Conservation (phyloP, 2,329 filamentous ascomycete genomes). For the Pseudogymnoascus sp. region DNA sequence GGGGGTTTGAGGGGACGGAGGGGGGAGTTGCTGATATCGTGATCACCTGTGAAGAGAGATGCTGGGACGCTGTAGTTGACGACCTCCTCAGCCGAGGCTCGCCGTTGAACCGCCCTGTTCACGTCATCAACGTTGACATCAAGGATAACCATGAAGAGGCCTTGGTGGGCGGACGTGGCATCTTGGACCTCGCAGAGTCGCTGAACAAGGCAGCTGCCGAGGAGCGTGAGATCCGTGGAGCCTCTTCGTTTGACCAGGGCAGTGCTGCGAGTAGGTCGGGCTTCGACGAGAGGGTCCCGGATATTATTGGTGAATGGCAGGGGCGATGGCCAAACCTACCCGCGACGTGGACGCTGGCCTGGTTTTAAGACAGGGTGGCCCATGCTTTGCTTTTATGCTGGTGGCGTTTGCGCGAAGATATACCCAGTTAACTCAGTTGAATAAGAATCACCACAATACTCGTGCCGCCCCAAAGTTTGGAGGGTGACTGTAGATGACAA, state of each 20-base stretch:
- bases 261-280: slow-evolving; percentile 58
- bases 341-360: slow-evolving; percentile 87
- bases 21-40: slow-evolving; percentile 87
- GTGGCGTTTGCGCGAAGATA: not conserved
- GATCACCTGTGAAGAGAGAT: slow-evolving; percentile 94
- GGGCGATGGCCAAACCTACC: slow-evolving; percentile 88
- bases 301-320: slow-evolving; percentile 88
- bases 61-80: slow-evolving; percentile 96
- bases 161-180: slow-evolving; percentile 78
- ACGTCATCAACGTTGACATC: slow-evolving; percentile 98
- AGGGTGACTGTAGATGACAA: too few relatives aligned
- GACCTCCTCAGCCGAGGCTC: slow-evolving; percentile 81
- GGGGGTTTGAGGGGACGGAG: slow-evolving; percentile 74
- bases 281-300: slow-evolving; percentile 90
- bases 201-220: slow-evolving; percentile 73
- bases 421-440: not conserved
- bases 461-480: too few relatives aligned
- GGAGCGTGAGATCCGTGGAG: slow-evolving; percentile 61
- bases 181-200: slow-evolving; percentile 79
- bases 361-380: slow-evolving; percentile 55
- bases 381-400: not conserved
- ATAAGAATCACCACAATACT: too few relatives aligned
- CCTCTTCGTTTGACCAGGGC: slow-evolving; percentile 61
- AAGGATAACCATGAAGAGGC: slow-evolving; percentile 98
- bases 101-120: slow-evolving; percentile 83